Evolutionary conservation across 495 filamentous ascomycete species (phyloP).

Genomic region (Neurospora sp.): DNA sequence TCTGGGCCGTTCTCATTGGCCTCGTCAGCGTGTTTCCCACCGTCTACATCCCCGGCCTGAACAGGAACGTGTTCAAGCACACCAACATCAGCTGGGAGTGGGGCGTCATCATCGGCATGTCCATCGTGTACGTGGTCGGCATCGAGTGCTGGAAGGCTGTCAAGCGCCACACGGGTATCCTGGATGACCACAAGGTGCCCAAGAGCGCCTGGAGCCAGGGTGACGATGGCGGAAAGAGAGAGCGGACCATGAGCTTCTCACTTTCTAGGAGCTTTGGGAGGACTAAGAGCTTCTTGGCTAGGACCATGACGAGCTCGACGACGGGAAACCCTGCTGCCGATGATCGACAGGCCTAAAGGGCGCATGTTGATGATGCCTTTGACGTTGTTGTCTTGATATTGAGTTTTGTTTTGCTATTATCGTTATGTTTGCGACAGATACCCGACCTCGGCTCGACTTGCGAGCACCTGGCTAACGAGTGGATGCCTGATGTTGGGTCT

Average conservation of each 20-base stretch:
- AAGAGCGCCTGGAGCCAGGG: conserved; percentile 34
- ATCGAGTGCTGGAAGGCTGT: conserved; percentile 59
- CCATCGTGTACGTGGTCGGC: conserved; percentile 48
- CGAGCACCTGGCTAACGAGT: not conserved
- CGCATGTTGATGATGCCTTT: conserved; percentile 3
- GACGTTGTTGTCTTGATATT: not conserved
- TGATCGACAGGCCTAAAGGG: not conserved
- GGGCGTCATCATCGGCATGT: conserved; percentile 51
- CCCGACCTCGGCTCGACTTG: not conserved
- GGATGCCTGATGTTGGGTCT: not conserved
- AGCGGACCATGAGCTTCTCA: conserved; percentile 27
- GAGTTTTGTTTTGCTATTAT: not conserved
- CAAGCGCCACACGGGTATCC: conserved; percentile 43
- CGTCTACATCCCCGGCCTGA: conserved; percentile 63
- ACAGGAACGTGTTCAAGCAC: conserved; percentile 65
- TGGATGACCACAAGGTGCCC: conserved; percentile 33
- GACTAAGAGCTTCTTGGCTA: conserved; percentile 7
- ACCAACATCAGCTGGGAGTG: conserved; percentile 66
- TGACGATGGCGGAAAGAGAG: conserved; percentile 24
- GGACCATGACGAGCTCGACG: conserved; percentile 4
- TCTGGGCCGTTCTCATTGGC: conserved; percentile 61
- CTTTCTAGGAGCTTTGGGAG: conserved; percentile 35
- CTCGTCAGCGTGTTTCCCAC: conserved; percentile 60
- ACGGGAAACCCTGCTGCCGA: conserved; percentile 1
- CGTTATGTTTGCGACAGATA: not conserved